A percentile compares a stretch with the other conserved stretches of the same genome.
phyloP scores from a whole-genome alignment of 2,329 filamentous ascomycete genomes.

The Aphanocladium album region DNA sequence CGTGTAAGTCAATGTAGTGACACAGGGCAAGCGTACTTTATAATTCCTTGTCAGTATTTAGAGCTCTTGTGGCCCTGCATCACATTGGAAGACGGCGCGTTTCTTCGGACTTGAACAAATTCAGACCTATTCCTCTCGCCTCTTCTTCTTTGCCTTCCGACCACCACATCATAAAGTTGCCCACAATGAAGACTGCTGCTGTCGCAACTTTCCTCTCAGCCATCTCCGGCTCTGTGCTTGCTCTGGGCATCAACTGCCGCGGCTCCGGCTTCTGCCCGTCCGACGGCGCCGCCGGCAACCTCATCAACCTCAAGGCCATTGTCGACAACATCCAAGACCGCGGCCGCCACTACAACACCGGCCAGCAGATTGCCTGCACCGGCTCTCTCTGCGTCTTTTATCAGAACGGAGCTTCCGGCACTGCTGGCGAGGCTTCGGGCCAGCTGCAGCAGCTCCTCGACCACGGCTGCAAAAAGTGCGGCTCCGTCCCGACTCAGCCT shows the following conservation, averaged over 20 bases:
- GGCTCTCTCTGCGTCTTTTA: slow-evolving; percentile 13
- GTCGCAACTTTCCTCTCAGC: not conserved
- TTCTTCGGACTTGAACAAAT: not conserved
- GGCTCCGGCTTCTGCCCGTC: slow-evolving; percentile 16
- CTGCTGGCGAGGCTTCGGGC: not conserved
- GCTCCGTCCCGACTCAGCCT: slow-evolving; percentile 8
- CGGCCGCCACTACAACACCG: slow-evolving; percentile 14
- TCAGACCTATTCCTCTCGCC: not conserved
- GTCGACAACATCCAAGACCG: slow-evolving; percentile 14
- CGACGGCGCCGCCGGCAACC: slow-evolving; percentile 11
- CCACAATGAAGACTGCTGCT: not conserved
- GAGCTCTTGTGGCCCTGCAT: not conserved
- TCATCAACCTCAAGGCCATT: slow-evolving; percentile 14
- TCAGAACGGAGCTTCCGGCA: slow-evolving; percentile 12
- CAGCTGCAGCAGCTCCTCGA: slow-evolving; percentile 10
- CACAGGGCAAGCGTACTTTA: not conserved
- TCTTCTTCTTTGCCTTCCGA: not conserved
- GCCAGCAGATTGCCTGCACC: slow-evolving; percentile 13
- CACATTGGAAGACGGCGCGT: no score
- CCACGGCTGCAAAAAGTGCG: slow-evolving; percentile 16
- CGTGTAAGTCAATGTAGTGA: no score
- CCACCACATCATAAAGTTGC: not conserved
- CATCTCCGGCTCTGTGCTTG: slow-evolving; percentile 6
- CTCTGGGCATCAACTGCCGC: slow-evolving; percentile 18
- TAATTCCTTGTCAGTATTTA: not conserved